Conservation (phyloP, 805 yeast species). For the Lipomyces lipofer region DNA sequence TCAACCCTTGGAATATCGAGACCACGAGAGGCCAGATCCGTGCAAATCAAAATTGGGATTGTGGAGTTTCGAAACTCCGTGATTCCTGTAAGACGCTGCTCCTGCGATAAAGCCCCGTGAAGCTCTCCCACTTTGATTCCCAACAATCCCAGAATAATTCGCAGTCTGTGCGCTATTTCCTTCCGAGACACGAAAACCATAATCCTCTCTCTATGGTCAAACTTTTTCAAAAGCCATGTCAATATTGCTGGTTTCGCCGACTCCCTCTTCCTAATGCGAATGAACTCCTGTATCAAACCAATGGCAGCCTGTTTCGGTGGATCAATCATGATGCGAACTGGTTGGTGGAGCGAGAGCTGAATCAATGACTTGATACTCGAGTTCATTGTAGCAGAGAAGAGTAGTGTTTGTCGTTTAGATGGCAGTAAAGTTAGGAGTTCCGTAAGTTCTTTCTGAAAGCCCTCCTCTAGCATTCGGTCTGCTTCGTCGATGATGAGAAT, state of each 20-base stretch:
- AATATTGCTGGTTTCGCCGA: slow-evolving; percentile 78
- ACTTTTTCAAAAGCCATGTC: slow-evolving; percentile 64
- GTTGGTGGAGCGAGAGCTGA: slow-evolving; percentile 82
- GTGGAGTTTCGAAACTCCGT: slow-evolving; percentile 76
- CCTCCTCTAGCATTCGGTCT: slow-evolving; percentile 98
- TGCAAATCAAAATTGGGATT: slow-evolving; percentile 88
- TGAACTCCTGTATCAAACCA: slow-evolving; percentile 91
- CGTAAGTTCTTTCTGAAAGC: slow-evolving; percentile 91
- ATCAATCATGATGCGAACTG: slow-evolving; percentile 92
- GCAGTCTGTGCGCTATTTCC: slow-evolving; percentile 82
- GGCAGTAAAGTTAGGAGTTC: slow-evolving; percentile 89
- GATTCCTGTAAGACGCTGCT: slow-evolving; percentile 85
- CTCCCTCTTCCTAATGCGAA: slow-evolving; percentile 84
- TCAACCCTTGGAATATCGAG: slow-evolving; percentile 98
- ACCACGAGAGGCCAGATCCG: slow-evolving; percentile 99
- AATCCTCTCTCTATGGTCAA: slow-evolving; percentile 70
- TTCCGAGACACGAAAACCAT: slow-evolving; percentile 92
- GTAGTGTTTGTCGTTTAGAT: slow-evolving; percentile 84
- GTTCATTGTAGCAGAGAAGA: slow-evolving; percentile 98
- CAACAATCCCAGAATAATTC: slow-evolving; percentile 81
- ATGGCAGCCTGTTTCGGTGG: slow-evolving; percentile 93
- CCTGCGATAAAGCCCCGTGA: slow-evolving; percentile 87
- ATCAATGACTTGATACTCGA: slow-evolving; percentile 85
- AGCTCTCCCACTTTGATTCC: slow-evolving; percentile 83
- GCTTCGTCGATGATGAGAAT: slow-evolving; percentile 95